These are phyloP conservation scores for Cystobasidiaceae sp. DNA, from an alignment of 1,284 basidiomycete genomes.

Conservation along the genomic window DNA sequence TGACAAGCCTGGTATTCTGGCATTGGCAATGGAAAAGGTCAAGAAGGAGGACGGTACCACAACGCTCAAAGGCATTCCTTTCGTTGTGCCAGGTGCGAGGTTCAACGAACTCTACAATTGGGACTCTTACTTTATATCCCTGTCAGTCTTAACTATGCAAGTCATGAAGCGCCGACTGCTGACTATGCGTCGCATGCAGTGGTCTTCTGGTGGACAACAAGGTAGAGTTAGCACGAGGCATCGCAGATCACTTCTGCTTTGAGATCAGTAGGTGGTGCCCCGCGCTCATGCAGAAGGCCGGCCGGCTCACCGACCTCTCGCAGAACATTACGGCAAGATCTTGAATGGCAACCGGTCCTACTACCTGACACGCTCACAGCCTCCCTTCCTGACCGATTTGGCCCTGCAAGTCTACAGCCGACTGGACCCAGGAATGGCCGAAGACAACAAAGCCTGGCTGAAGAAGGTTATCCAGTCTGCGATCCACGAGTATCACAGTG, in stretches of 20 bases:
- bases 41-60: constrained; percentile 62
- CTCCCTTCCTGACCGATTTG: constrained; percentile 98
- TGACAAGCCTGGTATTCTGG: constrained; percentile 85
- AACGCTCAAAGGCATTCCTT: constrained; percentile 86
- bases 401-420: constrained; percentile 96
- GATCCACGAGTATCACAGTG: constrained; percentile 96
- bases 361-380: constrained; percentile 91
- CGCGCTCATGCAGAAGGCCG: constrained; percentile 95
- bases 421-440: constrained; percentile 74
- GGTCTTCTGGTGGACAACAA: constrained; percentile 92
- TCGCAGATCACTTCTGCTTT: constrained; percentile 98
- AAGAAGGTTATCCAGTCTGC: constrained; percentile 92
- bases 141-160: constrained; percentile 46
- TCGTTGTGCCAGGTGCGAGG: constrained; percentile 68
- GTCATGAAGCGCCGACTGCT: not conserved
- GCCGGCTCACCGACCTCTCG: no score
- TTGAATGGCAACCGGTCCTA: constrained; percentile 49
- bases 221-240: constrained; percentile 87
- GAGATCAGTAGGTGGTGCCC: constrained; percentile 64
- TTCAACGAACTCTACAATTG: constrained; percentile 67
- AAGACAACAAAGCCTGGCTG: constrained; percentile 82
- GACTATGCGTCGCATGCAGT: not conserved
- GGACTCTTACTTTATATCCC: constrained; percentile 90
- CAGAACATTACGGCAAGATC: constrained; percentile 44
- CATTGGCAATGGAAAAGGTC: constrained; percentile 91